A percentile compares a stretch with the other conserved stretches of the same genome.
These are phyloP conservation scores for Adenanthera pavonina DNA, from an alignment of 306 rosid species.

Conservation along the genomic window DNA sequence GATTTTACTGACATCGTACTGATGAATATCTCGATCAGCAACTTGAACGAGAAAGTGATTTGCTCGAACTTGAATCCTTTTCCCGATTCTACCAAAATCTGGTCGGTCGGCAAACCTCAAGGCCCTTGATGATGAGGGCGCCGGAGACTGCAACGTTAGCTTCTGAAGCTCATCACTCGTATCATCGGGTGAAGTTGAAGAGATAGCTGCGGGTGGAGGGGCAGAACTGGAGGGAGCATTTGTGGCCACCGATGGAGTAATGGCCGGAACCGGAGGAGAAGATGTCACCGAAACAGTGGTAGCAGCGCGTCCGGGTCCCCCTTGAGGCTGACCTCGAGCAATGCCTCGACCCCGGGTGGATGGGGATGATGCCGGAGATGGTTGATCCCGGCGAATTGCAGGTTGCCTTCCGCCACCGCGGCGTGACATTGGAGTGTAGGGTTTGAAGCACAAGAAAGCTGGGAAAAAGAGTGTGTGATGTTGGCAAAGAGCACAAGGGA, in stretches of 20 bases:
- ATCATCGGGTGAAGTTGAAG: background rate
- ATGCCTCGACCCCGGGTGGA: background rate
- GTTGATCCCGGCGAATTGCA: background rate
- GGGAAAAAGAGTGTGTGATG: background rate
- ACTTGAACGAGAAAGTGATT: conserved; percentile 66
- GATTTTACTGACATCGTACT: conserved; percentile 59
- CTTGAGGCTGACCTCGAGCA: background rate
- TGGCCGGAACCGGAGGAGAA: background rate
- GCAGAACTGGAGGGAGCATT: conserved; percentile 10
- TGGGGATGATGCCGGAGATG: conserved; percentile 29
- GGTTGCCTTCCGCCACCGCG: conserved; percentile 31
- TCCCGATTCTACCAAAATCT: conserved; percentile 47
- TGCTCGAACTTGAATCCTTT: conserved; percentile 42
- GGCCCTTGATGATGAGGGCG: conserved; percentile 60
- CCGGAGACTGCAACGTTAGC: conserved; percentile 36
- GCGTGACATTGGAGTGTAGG: conserved; percentile 35
- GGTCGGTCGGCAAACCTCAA: conserved; percentile 46
- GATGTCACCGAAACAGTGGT: background rate
- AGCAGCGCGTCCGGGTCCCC: background rate
- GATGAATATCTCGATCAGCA: conserved; percentile 47
- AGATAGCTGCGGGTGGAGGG: background rate
- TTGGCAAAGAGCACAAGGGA: background rate
- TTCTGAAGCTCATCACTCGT: conserved; percentile 25
- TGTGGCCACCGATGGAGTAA: background rate
- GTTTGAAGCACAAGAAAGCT: background rate